These are phyloP conservation scores for Colletotrichum sublineola DNA, from an alignment of 2,329 filamentous ascomycete genomes.

Conservation along the genomic window DNA sequence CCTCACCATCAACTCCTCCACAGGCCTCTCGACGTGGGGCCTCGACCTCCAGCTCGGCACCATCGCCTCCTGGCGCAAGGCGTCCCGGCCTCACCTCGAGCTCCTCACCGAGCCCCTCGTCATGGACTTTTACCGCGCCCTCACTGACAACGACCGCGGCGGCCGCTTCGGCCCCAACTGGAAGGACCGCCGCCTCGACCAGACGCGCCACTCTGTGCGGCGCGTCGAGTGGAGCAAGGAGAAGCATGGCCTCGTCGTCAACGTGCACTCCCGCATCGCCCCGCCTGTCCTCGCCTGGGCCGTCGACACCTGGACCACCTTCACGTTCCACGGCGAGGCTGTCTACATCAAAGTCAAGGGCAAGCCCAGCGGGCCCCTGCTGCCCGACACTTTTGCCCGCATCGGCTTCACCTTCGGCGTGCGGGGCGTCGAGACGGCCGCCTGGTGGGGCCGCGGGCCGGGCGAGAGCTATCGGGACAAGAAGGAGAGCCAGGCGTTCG, in stretches of 20 bases:
- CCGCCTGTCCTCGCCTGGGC: slow-evolving; percentile 75
- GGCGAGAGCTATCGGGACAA: slow-evolving; percentile 77
- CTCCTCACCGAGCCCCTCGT: slow-evolving; percentile 60
- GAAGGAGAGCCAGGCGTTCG: slow-evolving; percentile 71
- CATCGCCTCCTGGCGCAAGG: slow-evolving; percentile 58
- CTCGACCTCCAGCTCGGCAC: slow-evolving; percentile 59
- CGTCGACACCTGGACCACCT: slow-evolving; percentile 64
- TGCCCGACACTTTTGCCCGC: slow-evolving; percentile 71
- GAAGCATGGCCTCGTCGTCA: slow-evolving; percentile 54
- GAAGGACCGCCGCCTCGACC: slow-evolving; percentile 61
- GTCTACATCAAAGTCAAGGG: slow-evolving; percentile 65
- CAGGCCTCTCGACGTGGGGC: slow-evolving; percentile 56
- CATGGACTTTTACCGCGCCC: slow-evolving; percentile 73
- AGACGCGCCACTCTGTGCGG: slow-evolving; percentile 59
- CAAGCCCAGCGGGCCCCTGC: slow-evolving; percentile 60
- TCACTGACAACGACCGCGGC: slow-evolving; percentile 75
- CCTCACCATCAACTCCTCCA: slow-evolving; percentile 53
- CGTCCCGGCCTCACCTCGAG: slow-evolving; percentile 49
- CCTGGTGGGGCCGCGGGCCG: slow-evolving; percentile 78
- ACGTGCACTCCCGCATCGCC: slow-evolving; percentile 67
- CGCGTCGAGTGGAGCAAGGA: slow-evolving; percentile 51
- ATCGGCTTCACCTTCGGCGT: slow-evolving; percentile 70
- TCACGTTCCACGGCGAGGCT: slow-evolving; percentile 64
- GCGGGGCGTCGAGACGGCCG: slow-evolving; percentile 53
- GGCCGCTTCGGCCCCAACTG: slow-evolving; percentile 69